These are phyloP conservation scores for Claviceps fusiformis DNA, from an alignment of 2,329 filamentous ascomycete genomes.

Conservation along the genomic window DNA sequence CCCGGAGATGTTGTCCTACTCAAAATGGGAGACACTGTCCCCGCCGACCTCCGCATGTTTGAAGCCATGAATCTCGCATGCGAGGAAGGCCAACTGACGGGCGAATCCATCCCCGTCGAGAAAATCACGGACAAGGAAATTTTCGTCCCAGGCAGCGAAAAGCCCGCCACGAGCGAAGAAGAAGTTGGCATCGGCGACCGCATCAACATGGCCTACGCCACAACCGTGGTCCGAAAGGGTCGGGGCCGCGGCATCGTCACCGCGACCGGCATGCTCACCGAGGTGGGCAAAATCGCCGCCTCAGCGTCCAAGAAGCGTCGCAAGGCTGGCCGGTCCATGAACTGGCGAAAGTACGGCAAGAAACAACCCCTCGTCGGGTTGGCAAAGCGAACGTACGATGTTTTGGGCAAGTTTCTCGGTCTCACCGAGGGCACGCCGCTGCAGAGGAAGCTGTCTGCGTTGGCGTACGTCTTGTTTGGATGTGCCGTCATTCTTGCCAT, in stretches of 20 bases:
- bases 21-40: slow-evolving; percentile 61
- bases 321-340: slow-evolving; percentile 41
- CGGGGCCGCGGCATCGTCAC: slow-evolving; percentile 61
- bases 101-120: slow-evolving; percentile 60
- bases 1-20: slow-evolving; percentile 57
- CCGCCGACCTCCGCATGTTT: slow-evolving; percentile 56
- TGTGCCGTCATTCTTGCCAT: slow-evolving; percentile 48
- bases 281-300: slow-evolving; percentile 56
- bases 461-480: slow-evolving; percentile 64
- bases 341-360: slow-evolving; percentile 39
- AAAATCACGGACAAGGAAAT: slow-evolving; percentile 44
- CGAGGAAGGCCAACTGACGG: slow-evolving; percentile 66
- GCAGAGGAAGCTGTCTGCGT: slow-evolving; percentile 62
- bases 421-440: slow-evolving; percentile 59
- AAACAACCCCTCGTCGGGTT: slow-evolving; percentile 33
- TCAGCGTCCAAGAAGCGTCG: slow-evolving; percentile 38
- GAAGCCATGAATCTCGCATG: slow-evolving; percentile 68
- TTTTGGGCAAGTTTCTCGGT: slow-evolving; percentile 45
- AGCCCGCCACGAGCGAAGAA: slow-evolving; percentile 25
- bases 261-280: slow-evolving; percentile 57
- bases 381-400: slow-evolving; percentile 32
- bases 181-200: slow-evolving; percentile 57
- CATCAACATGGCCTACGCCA: slow-evolving; percentile 62
- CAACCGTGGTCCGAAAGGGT: slow-evolving; percentile 59
- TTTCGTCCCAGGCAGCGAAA: slow-evolving; percentile 30